Percentiles rank a stretch among this genome's conserved stretches.
These are phyloP conservation scores for Pseudocercospora musae DNA, from an alignment of 2,329 filamentous ascomycete species.

Conservation along the genomic window DNA sequence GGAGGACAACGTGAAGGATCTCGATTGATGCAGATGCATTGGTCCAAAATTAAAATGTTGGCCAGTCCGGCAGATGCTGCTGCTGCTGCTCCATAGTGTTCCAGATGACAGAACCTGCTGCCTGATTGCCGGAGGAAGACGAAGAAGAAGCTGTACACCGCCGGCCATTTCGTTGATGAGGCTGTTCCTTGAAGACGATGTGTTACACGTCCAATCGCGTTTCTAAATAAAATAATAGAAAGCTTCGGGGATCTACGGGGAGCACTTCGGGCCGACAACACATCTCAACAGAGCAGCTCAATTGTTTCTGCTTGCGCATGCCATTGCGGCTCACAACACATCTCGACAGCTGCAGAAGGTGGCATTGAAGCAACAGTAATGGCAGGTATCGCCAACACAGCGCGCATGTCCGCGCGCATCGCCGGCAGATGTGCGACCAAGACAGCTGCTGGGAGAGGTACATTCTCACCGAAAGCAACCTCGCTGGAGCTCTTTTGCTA, in stretches of 20 bases:
- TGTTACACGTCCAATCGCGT: slow-evolving; percentile 15
- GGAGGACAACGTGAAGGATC: slow-evolving; percentile 6
- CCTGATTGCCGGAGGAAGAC: slow-evolving; percentile 22
- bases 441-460: slow-evolving; percentile 28
- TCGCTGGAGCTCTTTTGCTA: slow-evolving; percentile 2
- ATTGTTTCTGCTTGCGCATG: background rate
- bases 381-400: slow-evolving; percentile 31
- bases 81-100: background rate
- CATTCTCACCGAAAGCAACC: background rate
- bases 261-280: slow-evolving; percentile 9
- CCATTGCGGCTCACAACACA: slow-evolving; percentile 15
- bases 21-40: background rate
- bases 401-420: slow-evolving; percentile 30
- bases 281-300: slow-evolving; percentile 8
- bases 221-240: background rate
- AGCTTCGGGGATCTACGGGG: background rate
- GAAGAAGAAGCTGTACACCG: slow-evolving; percentile 17
- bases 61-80: background rate
- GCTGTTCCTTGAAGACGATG: slow-evolving; percentile 1
- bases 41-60: background rate
- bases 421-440: slow-evolving; percentile 29
- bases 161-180: slow-evolving; percentile 12
- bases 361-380: slow-evolving; percentile 20
- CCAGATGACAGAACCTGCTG: slow-evolving; percentile 15
- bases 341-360: background rate